Evolutionary conservation across 2,329 filamentous ascomycete genomes (phyloP).

Genomic region (Apiospora hydei): DNA sequence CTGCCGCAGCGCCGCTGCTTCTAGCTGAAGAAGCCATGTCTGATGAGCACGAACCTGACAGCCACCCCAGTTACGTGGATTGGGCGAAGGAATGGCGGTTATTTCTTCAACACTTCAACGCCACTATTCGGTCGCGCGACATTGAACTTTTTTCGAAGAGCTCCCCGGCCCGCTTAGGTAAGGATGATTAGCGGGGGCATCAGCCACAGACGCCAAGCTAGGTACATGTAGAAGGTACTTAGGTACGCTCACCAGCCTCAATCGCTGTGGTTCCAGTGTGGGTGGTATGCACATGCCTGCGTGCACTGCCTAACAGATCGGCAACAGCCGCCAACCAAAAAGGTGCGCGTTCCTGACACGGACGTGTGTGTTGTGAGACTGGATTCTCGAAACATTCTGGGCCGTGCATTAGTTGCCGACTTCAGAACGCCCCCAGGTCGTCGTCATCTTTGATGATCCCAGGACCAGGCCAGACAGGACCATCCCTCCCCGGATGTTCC

Average conservation of each 20-base stretch:
- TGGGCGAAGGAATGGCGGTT: constrained; percentile 30
- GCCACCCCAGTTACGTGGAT: constrained; percentile 13
- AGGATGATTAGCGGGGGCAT: background rate
- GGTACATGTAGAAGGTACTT: background rate
- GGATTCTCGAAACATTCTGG: constrained; percentile 15
- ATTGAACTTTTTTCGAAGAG: constrained; percentile 39
- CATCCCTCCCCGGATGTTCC: constrained; percentile 12
- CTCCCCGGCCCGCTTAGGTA: constrained; percentile 24
- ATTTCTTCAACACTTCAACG: background rate
- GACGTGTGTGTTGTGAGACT: background rate
- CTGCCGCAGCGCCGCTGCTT: constrained; percentile 58
- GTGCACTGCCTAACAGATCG: background rate
- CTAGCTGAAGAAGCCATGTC: constrained; percentile 64
- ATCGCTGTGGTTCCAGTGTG: background rate
- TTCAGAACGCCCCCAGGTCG: constrained; percentile 2
- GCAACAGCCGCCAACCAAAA: constrained; percentile 14
- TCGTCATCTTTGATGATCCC: constrained; percentile 9
- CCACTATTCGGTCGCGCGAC: constrained; percentile 25
- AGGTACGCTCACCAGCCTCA: background rate
- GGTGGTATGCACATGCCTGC: background rate
- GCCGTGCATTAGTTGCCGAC: constrained; percentile 15
- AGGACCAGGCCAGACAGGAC: background rate
- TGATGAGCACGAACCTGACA: background rate
- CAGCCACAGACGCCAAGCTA: background rate
- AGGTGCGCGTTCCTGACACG: constrained; percentile 10